Percentiles rank a stretch among this genome's conserved stretches.
Conservation (phyloP, 2,329 filamentous ascomycete species). For the Hymenoscyphus salicellus region DNA sequence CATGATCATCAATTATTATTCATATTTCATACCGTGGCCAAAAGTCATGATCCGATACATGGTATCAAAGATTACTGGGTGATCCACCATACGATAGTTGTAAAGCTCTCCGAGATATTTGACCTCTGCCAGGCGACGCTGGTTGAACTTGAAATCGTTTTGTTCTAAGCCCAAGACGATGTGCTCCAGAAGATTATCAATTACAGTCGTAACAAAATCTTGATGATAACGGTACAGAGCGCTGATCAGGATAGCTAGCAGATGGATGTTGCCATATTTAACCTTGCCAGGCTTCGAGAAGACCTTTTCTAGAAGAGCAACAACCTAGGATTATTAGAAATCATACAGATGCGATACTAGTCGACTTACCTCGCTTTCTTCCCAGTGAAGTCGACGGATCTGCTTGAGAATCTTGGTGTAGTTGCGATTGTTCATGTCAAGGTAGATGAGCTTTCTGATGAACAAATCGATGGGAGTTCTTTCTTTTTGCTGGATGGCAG, state of each 20-base stretch:
- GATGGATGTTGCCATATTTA: slow-evolving; percentile 94
- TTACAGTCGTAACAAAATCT: slow-evolving; percentile 83
- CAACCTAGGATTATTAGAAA: slow-evolving; percentile 28
- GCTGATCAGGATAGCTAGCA: slow-evolving; percentile 84
- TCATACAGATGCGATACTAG: not conserved
- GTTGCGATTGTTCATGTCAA: slow-evolving; percentile 90
- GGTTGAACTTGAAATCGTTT: slow-evolving; percentile 97
- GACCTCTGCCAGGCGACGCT: slow-evolving; percentile 88
- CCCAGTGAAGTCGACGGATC: slow-evolving; percentile 94
- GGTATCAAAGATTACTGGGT: slow-evolving; percentile 89
- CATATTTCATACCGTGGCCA: slow-evolving; percentile 58
- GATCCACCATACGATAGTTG: slow-evolving; percentile 95
- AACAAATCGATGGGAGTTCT: slow-evolving; percentile 90
- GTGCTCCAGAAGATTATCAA: slow-evolving; percentile 87
- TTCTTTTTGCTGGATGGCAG: slow-evolving; percentile 95
- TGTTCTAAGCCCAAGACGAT: slow-evolving; percentile 85
- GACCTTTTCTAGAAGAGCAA: slow-evolving; percentile 63
- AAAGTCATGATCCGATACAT: slow-evolving; percentile 94
- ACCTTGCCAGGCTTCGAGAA: slow-evolving; percentile 97
- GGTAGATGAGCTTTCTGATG: slow-evolving; percentile 86
- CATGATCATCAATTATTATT: not conserved
- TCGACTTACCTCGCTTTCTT: slow-evolving; percentile 72
- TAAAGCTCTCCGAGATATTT: slow-evolving; percentile 97
- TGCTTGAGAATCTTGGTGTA: slow-evolving; percentile 93
- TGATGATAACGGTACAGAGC: slow-evolving; percentile 90